Evolutionary conservation across 2,329 filamentous ascomycete species (phyloP), one percentile per base, ranked within the genome.

Genomic region (Xylaria sp.): DNA sequence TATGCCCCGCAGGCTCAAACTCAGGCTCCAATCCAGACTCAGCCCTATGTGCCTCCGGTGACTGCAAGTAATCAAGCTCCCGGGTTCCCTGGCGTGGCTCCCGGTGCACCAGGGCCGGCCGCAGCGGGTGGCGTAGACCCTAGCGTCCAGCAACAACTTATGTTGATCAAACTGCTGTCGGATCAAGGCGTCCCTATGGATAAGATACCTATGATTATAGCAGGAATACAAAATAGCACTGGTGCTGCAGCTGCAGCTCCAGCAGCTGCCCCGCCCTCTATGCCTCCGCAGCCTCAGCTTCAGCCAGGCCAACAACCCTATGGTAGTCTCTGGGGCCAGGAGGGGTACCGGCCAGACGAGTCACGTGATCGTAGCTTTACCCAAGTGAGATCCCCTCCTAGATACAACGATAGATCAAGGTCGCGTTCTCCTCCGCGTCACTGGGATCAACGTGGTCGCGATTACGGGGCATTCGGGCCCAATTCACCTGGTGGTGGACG

Each of bases 341-440:
- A 80, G 37, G 73, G 76, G 60, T 79, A 76, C 50, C 76, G 78
- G 54, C 74, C 79, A 54, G 81, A 83, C 66, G 84, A 85, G 66
- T 80, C 84, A 79, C 88, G 87, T 84, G 89, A 91, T 74, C 84
- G 82, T 77, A 82, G 83, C 68, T 88, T 84, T 73, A 85, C 86
- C 72, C 86, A 90, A 67, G 84, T 86, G 78, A 88, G 90, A 78
- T 93, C 91, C 41, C 91, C 90, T 20, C 84, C 85, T 69, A 84
- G 86, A 78, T 84, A 85, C 75, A 84, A 84, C 68, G 87, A 87
- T 75, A 89, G 92, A 67, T 94, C 92, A 69, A 89, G 94, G 62
- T 95, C 92, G 39, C 89, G 92, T 48, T 97, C 94, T 73, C 93
- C 94, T 60, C 90, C 91, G 67, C 91, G 90, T 77, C 89, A 89